Evolutionary conservation across 305 asterid species (phyloP).

Genomic region (Ilex paraguariensis): DNA sequence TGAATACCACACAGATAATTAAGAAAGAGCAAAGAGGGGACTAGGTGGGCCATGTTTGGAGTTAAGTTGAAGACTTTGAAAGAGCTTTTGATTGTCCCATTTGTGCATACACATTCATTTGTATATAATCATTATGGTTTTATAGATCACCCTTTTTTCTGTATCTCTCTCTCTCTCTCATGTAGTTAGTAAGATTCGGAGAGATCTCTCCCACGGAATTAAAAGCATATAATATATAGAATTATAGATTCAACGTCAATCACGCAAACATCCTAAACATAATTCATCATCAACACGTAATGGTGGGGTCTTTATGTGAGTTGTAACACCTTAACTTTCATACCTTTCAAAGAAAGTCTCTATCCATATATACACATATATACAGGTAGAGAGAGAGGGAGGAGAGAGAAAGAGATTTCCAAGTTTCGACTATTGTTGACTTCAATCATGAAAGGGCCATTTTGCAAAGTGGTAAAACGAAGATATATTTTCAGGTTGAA

Average conservation of each 20-base stretch:
- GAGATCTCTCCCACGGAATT: constrained; percentile 53
- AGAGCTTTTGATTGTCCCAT: constrained; percentile 22
- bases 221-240: constrained; percentile 11
- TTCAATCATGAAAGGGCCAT: constrained; percentile 6
- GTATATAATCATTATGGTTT: neutral
- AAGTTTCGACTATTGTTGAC: constrained; percentile 3
- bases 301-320: constrained; percentile 26
- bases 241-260: constrained; percentile 72
- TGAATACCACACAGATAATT: neutral
- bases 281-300: constrained; percentile 61
- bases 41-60: constrained; percentile 46
- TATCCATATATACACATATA: no score
- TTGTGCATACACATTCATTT: neutral
- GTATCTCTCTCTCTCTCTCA: constrained; percentile 6
- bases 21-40: constrained; percentile 16
- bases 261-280: constrained; percentile 79
- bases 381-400: no score
- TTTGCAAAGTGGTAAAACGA: constrained; percentile 6
- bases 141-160: neutral
- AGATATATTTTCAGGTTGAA: neutral
- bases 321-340: constrained; percentile 30
- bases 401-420: neutral
- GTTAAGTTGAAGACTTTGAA: constrained; percentile 50
- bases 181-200: constrained; percentile 75
- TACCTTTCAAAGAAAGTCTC: constrained; percentile 3